Conservation (phyloP, 208 protist species). For the Leishmania turanica region DNA sequence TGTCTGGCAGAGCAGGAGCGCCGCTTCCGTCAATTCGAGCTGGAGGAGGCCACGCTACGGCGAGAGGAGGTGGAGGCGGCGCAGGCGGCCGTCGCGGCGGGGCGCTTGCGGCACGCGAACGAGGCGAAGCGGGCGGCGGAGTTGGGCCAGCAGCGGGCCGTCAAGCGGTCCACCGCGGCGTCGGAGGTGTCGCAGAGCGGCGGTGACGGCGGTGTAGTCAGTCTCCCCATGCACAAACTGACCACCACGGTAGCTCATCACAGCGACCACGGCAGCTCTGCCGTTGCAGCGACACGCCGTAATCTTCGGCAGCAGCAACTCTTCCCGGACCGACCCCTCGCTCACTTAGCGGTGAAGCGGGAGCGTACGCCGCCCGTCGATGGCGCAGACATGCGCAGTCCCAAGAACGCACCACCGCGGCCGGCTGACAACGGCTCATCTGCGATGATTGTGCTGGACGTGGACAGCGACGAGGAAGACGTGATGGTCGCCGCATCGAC, state of each 20-base stretch:
- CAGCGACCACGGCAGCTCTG: background rate
- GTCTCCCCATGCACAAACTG: background rate
- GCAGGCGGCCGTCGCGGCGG: slow-evolving; percentile 10
- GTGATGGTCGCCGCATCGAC: slow-evolving; percentile 4
- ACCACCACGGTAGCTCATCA: background rate
- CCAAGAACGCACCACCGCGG: background rate
- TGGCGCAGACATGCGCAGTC: background rate
- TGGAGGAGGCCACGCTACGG: slow-evolving; percentile 45
- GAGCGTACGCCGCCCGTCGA: background rate
- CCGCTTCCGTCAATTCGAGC: slow-evolving; percentile 60
- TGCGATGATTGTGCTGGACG: background rate
- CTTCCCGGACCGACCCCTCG: slow-evolving; percentile 13
- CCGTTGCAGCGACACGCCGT: background rate
- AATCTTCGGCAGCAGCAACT: slow-evolving; percentile 18
- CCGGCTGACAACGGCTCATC: background rate
- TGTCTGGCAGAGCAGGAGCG: slow-evolving; percentile 54
- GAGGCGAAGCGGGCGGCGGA: slow-evolving; percentile 16
- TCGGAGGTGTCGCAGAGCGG: background rate
- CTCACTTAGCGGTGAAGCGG: background rate
- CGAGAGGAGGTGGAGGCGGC: slow-evolving; percentile 27
- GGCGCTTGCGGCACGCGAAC: slow-evolving; percentile 33
- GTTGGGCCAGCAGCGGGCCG: slow-evolving; percentile 3
- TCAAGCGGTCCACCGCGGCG: background rate
- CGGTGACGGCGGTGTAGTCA: background rate
- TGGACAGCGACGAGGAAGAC: slow-evolving; percentile 10